Conservation (phyloP, 2,329 filamentous ascomycete species). For the Scedosporium apiospermum region DNA sequence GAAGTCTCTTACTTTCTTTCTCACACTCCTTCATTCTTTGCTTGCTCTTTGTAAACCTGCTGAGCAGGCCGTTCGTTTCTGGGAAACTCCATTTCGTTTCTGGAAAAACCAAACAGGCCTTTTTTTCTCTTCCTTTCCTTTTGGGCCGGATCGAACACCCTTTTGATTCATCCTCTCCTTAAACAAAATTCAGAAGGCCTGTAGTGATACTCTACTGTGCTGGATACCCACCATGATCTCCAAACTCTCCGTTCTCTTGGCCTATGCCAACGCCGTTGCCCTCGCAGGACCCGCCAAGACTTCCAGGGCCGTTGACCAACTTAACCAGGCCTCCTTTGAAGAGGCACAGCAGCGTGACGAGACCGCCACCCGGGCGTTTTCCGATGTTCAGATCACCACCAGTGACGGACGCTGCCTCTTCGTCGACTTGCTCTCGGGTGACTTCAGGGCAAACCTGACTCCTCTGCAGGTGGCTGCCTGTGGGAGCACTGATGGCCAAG, state of each 20-base stretch:
- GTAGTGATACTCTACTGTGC: neutral
- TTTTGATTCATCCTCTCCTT: neutral
- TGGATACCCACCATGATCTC: neutral
- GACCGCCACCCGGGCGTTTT: constrained; percentile 32
- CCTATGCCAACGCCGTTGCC: constrained; percentile 16
- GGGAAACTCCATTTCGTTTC: neutral
- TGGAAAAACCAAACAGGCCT: neutral
- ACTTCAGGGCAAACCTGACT: constrained; percentile 37
- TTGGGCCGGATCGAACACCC: neutral
- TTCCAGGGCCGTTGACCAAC: constrained; percentile 26
- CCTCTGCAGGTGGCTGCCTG: constrained; percentile 35
- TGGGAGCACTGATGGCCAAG: constrained; percentile 27
- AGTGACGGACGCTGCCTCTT: constrained; percentile 34
- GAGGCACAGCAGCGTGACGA: constrained; percentile 35
- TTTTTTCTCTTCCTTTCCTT: neutral
- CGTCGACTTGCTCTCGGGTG: constrained; percentile 35
- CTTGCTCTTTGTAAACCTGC: neutral
- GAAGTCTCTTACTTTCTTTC: neutral
- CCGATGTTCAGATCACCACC: constrained; percentile 33
- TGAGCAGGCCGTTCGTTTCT: neutral
- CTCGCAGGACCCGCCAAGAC: constrained; percentile 17
- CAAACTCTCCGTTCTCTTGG: neutral
- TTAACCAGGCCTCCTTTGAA: constrained; percentile 31
- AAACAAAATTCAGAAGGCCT: neutral
- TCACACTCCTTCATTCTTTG: neutral